phyloP scores from a whole-genome alignment of 257 asterid genomes.

The Buddleja alternifolia region DNA sequence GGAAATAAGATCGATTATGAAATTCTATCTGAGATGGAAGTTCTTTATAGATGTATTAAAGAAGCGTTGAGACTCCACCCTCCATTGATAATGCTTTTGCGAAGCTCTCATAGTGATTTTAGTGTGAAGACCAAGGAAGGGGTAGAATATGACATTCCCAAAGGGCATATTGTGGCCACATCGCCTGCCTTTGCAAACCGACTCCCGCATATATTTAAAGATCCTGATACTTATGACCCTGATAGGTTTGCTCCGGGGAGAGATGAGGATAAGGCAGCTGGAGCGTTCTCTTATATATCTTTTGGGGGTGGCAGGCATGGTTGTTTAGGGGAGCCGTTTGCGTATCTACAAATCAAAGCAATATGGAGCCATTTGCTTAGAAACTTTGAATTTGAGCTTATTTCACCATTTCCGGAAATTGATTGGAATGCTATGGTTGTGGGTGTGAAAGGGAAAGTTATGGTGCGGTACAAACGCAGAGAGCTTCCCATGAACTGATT shows the following conservation, averaged over 20 bases:
- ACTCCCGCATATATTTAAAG: slow-evolving; percentile 68
- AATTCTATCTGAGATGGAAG: slow-evolving; percentile 88
- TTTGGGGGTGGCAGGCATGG: slow-evolving; percentile 98
- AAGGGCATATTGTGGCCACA: slow-evolving; percentile 64
- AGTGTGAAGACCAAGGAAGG: slow-evolving; percentile 81
- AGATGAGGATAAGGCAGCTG: slow-evolving; percentile 92
- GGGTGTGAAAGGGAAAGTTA: slow-evolving; percentile 61
- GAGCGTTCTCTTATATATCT: slow-evolving; percentile 89
- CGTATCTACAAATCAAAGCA: slow-evolving; percentile 90
- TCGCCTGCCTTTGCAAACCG: slow-evolving; percentile 64
- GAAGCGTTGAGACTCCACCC: slow-evolving; percentile 98
- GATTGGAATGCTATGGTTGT: slow-evolving; percentile 72
- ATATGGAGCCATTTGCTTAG: slow-evolving; percentile 96
- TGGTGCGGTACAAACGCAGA: slow-evolving; percentile 59
- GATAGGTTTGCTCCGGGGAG: slow-evolving; percentile 84
- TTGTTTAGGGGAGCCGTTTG: slow-evolving; percentile 95
- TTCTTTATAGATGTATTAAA: slow-evolving; percentile 76
- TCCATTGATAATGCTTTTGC: slow-evolving; percentile 86
- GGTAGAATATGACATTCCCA: slow-evolving; percentile 67
- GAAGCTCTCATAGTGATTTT: slow-evolving; percentile 86
- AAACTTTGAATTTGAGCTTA: slow-evolving; percentile 72
- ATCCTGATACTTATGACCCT: slow-evolving; percentile 79
- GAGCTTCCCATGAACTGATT: slow-evolving; percentile 32
- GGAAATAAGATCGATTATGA: slow-evolving; percentile 84
- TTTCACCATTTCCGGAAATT: slow-evolving; percentile 60